Conservation (phyloP, 768 basidiomycete species). For the Cantharellus anzutake region DNA sequence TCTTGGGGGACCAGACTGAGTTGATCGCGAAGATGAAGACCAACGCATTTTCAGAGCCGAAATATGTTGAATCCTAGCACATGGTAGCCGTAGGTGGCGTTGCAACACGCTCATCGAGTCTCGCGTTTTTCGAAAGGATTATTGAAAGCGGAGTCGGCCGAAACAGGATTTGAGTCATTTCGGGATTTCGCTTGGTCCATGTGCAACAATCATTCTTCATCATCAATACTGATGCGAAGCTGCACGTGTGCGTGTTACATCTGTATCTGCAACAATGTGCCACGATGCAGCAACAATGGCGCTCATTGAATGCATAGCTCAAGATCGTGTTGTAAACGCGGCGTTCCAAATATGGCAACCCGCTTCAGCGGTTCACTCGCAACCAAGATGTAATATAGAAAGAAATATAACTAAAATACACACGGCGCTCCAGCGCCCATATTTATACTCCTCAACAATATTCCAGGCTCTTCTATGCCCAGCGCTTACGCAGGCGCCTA, state of each 20-base stretch:
- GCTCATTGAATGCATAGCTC: background rate
- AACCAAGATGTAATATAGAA: no score
- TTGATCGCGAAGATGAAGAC: slow-evolving; percentile 1
- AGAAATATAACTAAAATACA: no score
- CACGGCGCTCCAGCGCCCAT: no score
- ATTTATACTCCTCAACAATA: no score
- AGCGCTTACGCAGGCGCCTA: no score
- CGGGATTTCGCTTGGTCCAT: background rate
- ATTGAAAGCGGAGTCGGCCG: background rate
- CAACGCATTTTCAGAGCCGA: background rate
- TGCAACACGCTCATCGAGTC: background rate
- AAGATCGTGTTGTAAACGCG: background rate
- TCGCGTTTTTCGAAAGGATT: background rate
- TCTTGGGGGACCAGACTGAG: slow-evolving; percentile 13
- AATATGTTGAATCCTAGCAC: background rate
- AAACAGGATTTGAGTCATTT: background rate
- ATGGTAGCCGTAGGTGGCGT: background rate
- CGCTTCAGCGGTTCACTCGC: no score
- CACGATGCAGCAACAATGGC: no score
- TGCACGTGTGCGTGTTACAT: background rate
- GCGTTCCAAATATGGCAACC: no score
- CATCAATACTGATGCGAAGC: background rate
- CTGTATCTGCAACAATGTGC: background rate
- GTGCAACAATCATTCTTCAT: background rate
- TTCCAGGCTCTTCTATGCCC: no score